phyloP scores from a whole-genome alignment of 2,329 filamentous ascomycete species.

The Colletotrichum cordylinicola region DNA sequence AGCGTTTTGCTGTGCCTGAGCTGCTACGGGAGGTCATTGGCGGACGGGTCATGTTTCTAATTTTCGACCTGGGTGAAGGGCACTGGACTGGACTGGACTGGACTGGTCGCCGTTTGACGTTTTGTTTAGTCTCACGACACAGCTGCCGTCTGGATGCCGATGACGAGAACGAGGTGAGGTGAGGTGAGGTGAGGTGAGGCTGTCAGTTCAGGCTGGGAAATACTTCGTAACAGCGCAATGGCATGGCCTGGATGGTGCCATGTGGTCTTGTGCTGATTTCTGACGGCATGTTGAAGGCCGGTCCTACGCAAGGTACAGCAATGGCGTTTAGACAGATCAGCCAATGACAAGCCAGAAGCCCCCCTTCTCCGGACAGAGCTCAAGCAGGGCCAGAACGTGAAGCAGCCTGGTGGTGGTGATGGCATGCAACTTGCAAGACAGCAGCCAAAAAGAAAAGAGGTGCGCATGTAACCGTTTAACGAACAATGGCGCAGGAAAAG shows the following conservation, averaged over 20 bases:
- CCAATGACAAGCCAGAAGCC: slow-evolving; percentile 1
- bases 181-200: not conserved
- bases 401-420: too few species aligned
- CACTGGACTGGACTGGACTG: too few species aligned
- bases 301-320: not conserved
- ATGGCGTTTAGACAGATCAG: not conserved
- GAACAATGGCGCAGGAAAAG: not conserved
- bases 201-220: not conserved
- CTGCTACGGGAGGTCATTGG: not conserved
- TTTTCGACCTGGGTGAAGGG: not conserved
- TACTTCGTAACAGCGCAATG: not conserved
- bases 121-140: not conserved
- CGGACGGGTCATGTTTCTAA: not conserved
- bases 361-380: not conserved
- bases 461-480: not conserved
- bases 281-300: not conserved
- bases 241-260: slow-evolving; percentile 21
- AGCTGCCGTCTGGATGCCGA: not conserved
- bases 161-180: slow-evolving; percentile 10
- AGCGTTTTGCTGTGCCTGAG: too few species aligned
- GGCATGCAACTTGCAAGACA: too few species aligned
- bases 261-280: slow-evolving; percentile 14
- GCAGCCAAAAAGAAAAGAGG: too few species aligned
- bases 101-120: not conserved
- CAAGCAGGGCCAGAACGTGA: not conserved